Conservation (phyloP, 805 yeast genomes). For the Barnettozyma vustinii region DNA sequence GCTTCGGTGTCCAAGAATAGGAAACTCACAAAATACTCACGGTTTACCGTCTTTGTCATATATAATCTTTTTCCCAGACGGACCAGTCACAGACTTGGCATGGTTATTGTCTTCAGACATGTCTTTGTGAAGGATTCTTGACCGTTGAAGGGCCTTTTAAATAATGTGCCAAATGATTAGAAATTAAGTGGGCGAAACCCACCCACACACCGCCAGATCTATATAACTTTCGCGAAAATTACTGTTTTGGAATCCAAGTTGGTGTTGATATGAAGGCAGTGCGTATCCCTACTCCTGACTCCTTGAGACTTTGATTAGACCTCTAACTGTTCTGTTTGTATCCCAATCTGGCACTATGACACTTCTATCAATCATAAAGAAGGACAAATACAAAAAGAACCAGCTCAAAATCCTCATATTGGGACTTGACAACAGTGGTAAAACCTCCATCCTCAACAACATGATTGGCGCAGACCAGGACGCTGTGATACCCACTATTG, state of each 20-base stretch:
- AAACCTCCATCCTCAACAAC: slow-evolving; percentile 71
- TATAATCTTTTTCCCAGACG: slow-evolving; percentile 61
- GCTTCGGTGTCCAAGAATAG: not conserved
- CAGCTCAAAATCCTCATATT: slow-evolving; percentile 71
- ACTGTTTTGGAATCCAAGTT: not conserved
- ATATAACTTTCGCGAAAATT: not conserved
- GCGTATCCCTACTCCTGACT: no score
- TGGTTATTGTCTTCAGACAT: not conserved
- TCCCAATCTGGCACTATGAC: slow-evolving; percentile 53
- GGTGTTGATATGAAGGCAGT: no score
- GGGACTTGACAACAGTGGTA: slow-evolving; percentile 90
- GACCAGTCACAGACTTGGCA: slow-evolving; percentile 42
- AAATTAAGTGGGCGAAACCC: not conserved
- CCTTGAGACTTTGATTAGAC: not conserved
- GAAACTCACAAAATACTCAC: slow-evolving; percentile 41
- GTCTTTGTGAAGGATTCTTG: not conserved
- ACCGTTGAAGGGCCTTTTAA: not conserved
- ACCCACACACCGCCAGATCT: not conserved
- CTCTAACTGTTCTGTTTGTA: not conserved
- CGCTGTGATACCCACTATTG: slow-evolving; percentile 82
- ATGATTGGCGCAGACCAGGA: slow-evolving; percentile 44
- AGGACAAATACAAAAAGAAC: slow-evolving; percentile 74
- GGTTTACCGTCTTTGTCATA: slow-evolving; percentile 92
- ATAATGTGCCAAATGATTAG: not conserved
- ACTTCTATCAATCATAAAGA: slow-evolving; percentile 67